Percentiles rank a stretch among this genome's conserved stretches.
Evolutionary conservation across 129 eudicot genomes (phyloP).

Genomic region (Flaveria robusta): DNA sequence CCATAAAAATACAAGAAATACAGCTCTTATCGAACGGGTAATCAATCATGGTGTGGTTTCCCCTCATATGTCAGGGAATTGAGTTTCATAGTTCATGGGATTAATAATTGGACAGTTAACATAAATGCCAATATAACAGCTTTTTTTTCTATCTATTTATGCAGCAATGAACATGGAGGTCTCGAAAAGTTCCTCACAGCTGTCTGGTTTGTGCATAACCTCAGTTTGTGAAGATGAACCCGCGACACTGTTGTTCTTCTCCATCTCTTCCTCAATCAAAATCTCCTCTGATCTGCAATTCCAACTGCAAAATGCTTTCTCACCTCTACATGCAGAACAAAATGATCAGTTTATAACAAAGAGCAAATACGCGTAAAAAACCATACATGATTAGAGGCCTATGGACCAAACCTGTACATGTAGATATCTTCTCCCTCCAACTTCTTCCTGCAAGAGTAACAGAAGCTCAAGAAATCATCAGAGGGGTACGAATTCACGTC

Average conservation of each 20-base stretch:
- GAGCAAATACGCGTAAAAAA: background rate
- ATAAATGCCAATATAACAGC: conserved; percentile 44
- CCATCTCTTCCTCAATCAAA: conserved; percentile 69
- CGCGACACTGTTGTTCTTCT: conserved; percentile 41
- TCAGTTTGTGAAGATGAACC: conserved; percentile 35
- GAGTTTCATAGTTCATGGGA: conserved; percentile 66
- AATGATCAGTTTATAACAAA: background rate
- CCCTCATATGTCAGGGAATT: conserved; percentile 26
- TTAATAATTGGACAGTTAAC: conserved; percentile 36
- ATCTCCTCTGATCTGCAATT: conserved; percentile 80
- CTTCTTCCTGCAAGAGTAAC: conserved; percentile 84
- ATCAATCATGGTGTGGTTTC: conserved; percentile 43
- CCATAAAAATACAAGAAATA: conserved; percentile 56
- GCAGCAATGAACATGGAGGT: conserved; percentile 62
- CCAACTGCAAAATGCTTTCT: conserved; percentile 93
- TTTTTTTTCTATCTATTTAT: conserved; percentile 38
- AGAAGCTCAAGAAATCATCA: conserved; percentile 74
- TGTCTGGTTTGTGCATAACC: conserved; percentile 36
- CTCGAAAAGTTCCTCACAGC: conserved; percentile 61
- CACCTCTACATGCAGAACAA: conserved; percentile 58
- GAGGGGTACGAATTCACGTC: conserved; percentile 39
- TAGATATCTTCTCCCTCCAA: conserved; percentile 93
- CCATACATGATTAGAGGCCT: background rate
- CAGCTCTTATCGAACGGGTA: conserved; percentile 91
- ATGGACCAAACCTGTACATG: conserved; percentile 76